These are phyloP conservation scores for Staphylotrichum longicolle DNA, from an alignment of 495 filamentous ascomycete genomes.

Conservation along the genomic window DNA sequence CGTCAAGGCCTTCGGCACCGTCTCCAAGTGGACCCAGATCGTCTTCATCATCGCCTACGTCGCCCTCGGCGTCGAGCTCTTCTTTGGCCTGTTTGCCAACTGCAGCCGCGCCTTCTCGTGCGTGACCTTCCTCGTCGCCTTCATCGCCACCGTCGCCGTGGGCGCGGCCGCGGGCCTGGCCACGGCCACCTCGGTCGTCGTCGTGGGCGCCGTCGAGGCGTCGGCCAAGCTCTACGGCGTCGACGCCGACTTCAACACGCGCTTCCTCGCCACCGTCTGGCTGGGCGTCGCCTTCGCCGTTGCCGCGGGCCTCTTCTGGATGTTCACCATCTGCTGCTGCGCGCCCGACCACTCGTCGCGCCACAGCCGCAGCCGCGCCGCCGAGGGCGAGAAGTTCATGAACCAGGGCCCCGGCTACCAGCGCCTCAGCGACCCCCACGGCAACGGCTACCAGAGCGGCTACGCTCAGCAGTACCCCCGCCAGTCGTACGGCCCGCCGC, in stretches of 20 bases:
- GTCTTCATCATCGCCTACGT: constrained; percentile 68
- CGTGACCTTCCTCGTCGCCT: constrained; percentile 47
- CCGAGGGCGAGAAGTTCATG: constrained; percentile 49
- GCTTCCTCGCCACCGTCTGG: constrained; percentile 72
- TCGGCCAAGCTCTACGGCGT: constrained; percentile 66
- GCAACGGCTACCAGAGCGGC: constrained; percentile 19
- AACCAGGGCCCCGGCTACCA: constrained; percentile 41
- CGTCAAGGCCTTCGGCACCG: constrained; percentile 66
- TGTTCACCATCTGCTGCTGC: constrained; percentile 90
- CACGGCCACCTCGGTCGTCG: constrained; percentile 59
- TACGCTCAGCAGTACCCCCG: constrained; percentile 37
- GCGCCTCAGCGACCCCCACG: constrained; percentile 41
- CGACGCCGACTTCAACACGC: constrained; percentile 57
- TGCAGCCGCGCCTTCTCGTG: constrained; percentile 50
- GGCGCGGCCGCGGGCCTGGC: constrained; percentile 58
- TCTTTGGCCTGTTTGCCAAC: constrained; percentile 73
- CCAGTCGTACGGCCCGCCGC: constrained; percentile 32
- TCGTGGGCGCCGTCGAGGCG: constrained; percentile 66
- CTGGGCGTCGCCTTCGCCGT: constrained; percentile 73
- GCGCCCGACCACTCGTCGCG: constrained; percentile 38
- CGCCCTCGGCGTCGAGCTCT: constrained; percentile 69
- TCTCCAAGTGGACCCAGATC: constrained; percentile 79
- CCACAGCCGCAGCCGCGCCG: constrained; percentile 21
- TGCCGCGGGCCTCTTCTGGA: constrained; percentile 78
- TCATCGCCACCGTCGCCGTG: constrained; percentile 59